Evolutionary conservation across 306 rosid genomes (phyloP), one percentile per base, ranked within the genome.

Genomic region (Quercus mongolica): DNA sequence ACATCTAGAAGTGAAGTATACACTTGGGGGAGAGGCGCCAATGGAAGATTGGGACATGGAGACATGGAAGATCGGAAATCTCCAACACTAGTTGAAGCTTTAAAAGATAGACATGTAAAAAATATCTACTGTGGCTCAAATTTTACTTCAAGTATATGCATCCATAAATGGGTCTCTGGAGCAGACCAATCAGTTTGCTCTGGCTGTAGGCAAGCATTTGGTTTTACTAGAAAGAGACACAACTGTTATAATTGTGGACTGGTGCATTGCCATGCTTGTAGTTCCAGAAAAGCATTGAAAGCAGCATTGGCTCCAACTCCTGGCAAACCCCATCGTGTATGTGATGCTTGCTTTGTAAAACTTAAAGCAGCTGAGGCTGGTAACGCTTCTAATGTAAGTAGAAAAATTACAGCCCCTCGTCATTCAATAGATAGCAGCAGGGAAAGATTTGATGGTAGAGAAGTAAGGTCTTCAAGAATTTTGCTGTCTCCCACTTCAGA

Each of bases 301-400:
- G 98, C 97, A 68, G 93, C 98, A 78, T 81, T 96, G 86, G 99
- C 99, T 82, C 96, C 98, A 20, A 93, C 94, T 21, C 98, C 98
- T 23, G 91, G 99, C 80, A 96, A 96, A 84, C 99, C 97, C 6
- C 97, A 93, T 81, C 96, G 99, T 1, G 99, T 96, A 17, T 96
- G 99, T 68, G 98, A 96, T 82, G 80, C 92, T 83, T 96, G 99
- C 79, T 81, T 83, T 85, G 64, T 85, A 15, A 96, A 96, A 87
- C 92, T 96, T 67, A 96, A 89, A 87, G 79, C 87, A 76, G 81
- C 83, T 33, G 98, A 91, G 74, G 76, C 77, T 70, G 82, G 85
- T 44, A 28, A 41, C 57, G 56, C 76, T 82, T 83, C 82, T 64
- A 74, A 69, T 62, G 81, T 79, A 17, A 85, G 6, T 73, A 82